phyloP scores from a whole-genome alignment of 352 stramenopile species.

The Saprolegnia parasitica region DNA sequence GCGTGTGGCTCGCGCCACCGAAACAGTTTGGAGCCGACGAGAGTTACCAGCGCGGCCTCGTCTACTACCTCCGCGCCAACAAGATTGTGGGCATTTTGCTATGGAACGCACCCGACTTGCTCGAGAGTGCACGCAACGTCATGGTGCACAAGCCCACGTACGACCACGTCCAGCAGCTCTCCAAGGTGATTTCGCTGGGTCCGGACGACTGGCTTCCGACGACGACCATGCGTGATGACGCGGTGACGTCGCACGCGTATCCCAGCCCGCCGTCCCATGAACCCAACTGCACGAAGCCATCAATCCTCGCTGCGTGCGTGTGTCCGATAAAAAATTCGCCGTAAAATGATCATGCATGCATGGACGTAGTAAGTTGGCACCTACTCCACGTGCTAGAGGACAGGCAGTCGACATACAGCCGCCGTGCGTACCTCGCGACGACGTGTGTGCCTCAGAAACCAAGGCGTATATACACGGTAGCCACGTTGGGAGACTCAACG shows the following conservation, averaged over 20 bases:
- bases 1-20: slow-evolving; percentile 68
- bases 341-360: too few species aligned
- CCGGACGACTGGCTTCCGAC: slow-evolving; percentile 79
- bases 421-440: too few species aligned
- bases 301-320: too few species aligned
- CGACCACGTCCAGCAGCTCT: slow-evolving; percentile 72
- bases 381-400: too few species aligned
- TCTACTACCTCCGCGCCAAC: slow-evolving; percentile 89
- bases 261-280: not conserved
- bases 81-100: slow-evolving; percentile 88
- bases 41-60: slow-evolving; percentile 72
- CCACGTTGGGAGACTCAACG: not conserved
- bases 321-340: too few species aligned
- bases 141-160: slow-evolving; percentile 67
- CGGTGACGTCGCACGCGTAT: not conserved
- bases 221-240: not conserved
- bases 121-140: slow-evolving; percentile 80
- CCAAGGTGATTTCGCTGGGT: slow-evolving; percentile 76
- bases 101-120: slow-evolving; percentile 84
- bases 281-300: too few species aligned
- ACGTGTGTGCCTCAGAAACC: too few species aligned
- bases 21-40: slow-evolving; percentile 18
- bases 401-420: too few species aligned
- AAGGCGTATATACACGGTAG: not conserved
- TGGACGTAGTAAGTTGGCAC: too few species aligned